A percentile compares a stretch with the other conserved stretches of the same genome.
These are phyloP conservation scores for Macrolepiota dolichaula DNA, from an alignment of 768 basidiomycete genomes.

Conservation along the genomic window DNA sequence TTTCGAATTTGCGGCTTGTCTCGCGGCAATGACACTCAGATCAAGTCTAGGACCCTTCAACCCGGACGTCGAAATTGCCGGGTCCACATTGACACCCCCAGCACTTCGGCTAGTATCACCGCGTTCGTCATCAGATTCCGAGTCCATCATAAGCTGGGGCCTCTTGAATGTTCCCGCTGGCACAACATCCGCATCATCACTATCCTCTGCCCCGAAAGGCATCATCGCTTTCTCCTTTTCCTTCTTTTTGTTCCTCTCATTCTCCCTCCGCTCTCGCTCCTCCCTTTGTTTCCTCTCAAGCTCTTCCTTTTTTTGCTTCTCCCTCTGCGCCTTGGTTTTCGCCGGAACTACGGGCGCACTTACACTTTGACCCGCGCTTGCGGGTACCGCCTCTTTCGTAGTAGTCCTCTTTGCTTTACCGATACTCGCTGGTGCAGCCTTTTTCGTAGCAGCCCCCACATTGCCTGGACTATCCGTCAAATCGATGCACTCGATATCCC, in stretches of 20 bases:
- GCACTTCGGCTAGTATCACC: background rate
- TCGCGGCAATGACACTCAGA: background rate
- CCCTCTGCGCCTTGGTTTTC: background rate
- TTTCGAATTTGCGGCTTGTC: background rate
- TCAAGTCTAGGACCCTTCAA: background rate
- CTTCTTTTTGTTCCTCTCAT: conserved; percentile 1
- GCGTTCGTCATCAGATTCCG: background rate
- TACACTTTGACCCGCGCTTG: background rate
- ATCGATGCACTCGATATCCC: background rate
- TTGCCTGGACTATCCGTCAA: conserved; percentile 1
- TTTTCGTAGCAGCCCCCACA: background rate
- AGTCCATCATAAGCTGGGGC: background rate
- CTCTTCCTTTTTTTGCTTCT: background rate
- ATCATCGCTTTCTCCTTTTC: conserved; percentile 14
- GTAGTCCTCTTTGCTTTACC: background rate
- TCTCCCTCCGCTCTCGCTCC: background rate
- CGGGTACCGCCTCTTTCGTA: background rate
- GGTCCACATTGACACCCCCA: background rate
- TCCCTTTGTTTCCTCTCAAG: conserved; percentile 2
- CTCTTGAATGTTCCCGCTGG: background rate
- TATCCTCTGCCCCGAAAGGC: conserved; percentile 11
- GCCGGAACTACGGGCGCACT: too few species aligned
- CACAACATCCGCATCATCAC: conserved; percentile 8
- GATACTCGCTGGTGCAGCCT: background rate
- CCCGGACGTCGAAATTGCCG: background rate